Evolutionary conservation across 805 yeast species (phyloP).

Genomic region (Wickerhamomyces ciferrii): DNA sequence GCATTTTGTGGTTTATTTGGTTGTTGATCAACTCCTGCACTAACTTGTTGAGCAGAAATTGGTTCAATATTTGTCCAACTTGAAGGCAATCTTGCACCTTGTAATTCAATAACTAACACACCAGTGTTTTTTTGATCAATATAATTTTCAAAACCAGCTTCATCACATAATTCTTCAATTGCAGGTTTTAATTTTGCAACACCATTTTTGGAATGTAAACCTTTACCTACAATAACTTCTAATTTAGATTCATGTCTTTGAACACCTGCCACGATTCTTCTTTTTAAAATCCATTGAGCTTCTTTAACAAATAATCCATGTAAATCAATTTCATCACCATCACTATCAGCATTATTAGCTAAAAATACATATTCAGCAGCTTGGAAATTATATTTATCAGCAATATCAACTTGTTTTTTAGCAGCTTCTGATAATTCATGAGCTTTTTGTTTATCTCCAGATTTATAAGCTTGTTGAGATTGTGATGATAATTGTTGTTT

Average conservation of each 20-base stretch:
- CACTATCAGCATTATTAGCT: slow-evolving; percentile 86
- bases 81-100: slow-evolving; percentile 39
- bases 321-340: slow-evolving; percentile 80
- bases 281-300: slow-evolving; percentile 72
- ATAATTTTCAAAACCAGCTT: slow-evolving; percentile 53
- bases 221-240: slow-evolving; percentile 90
- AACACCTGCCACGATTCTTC: slow-evolving; percentile 63
- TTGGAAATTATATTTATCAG: slow-evolving; percentile 63
- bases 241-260: slow-evolving; percentile 53
- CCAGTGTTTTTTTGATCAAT: slow-evolving; percentile 75
- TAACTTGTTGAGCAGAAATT: slow-evolving; percentile 6
- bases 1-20: slow-evolving; percentile 26
- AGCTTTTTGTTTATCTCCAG: slow-evolving; percentile 72
- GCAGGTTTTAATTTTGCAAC: slow-evolving; percentile 90
- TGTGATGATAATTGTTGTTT: slow-evolving; percentile 50
- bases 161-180: slow-evolving; percentile 67
- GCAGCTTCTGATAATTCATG: slow-evolving; percentile 67
- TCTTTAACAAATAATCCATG: slow-evolving; percentile 91
- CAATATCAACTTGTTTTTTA: slow-evolving; percentile 50
- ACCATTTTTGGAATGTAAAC: slow-evolving; percentile 75
- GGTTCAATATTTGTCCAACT: slow-evolving; percentile 23
- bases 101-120: slow-evolving; percentile 66
- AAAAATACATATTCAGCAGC: slow-evolving; percentile 90
- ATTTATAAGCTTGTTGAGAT: slow-evolving; percentile 73
- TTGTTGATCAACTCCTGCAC: slow-evolving; percentile 16